Percentiles rank a stretch among this genome's conserved stretches.
Evolutionary conservation across 257 asterid species (phyloP).

Genomic region (Lycium barbarum): DNA sequence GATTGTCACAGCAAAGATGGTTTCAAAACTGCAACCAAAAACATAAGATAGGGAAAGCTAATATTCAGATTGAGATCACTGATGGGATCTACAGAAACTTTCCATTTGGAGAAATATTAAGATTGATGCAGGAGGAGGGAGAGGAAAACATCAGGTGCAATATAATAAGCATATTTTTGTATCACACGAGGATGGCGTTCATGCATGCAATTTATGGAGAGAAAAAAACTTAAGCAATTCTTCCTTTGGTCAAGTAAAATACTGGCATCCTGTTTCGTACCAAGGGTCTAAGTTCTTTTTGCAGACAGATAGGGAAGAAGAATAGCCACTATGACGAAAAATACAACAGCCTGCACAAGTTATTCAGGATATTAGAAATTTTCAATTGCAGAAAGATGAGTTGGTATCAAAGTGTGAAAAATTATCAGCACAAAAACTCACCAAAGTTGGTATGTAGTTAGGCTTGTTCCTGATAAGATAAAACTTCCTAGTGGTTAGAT

Average conservation of each 20-base stretch:
- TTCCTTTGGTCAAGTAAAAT: not conserved
- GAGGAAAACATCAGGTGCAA: too few relatives aligned
- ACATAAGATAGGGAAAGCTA: not conserved
- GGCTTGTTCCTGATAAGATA: constrained; percentile 57
- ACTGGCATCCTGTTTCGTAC: constrained; percentile 41
- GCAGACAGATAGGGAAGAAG: constrained; percentile 57
- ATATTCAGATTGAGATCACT: not conserved
- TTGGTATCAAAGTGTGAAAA: not conserved
- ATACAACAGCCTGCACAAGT: constrained; percentile 62
- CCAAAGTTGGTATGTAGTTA: constrained; percentile 56
- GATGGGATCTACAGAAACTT: not conserved
- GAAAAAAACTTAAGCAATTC: too few relatives aligned
- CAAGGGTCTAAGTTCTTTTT: constrained; percentile 39
- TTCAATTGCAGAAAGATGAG: not conserved
- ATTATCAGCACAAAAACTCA: constrained; percentile 42
- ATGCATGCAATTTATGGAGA: too few relatives aligned
- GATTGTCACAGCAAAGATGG: not conserved
- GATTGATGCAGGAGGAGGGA: too few relatives aligned
- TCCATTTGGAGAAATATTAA: too few relatives aligned
- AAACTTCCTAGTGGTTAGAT: constrained; percentile 60
- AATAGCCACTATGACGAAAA: constrained; percentile 62
- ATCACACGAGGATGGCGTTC: too few relatives aligned
- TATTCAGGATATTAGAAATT: constrained; percentile 32
- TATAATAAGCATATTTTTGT: too few relatives aligned
- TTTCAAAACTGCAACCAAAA: not conserved